Evolutionary conservation across 495 filamentous ascomycete species (phyloP).

Genomic region (Xylaria curta): DNA sequence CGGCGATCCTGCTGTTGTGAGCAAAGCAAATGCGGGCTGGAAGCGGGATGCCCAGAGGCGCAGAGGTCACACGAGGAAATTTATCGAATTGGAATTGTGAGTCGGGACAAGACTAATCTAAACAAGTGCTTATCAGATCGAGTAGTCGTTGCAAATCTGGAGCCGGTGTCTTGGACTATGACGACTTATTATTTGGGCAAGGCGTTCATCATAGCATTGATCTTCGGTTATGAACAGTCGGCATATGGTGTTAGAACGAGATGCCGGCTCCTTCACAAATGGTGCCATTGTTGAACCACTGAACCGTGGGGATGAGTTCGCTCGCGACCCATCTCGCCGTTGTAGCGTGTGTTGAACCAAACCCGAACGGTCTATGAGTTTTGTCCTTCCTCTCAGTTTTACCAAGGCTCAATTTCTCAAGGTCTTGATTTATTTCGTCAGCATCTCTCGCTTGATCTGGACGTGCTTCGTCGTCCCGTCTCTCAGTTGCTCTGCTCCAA

Average conservation of each 20-base stretch:
- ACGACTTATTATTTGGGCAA: background rate
- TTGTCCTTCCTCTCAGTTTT: conserved; percentile 39
- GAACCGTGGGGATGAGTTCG: conserved; percentile 57
- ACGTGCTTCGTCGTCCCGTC: conserved; percentile 25
- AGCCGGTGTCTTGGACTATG: background rate
- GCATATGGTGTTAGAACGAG: conserved; percentile 25
- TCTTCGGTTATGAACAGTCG: background rate
- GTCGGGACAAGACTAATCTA: background rate
- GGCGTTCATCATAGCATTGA: background rate
- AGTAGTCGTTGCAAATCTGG: background rate
- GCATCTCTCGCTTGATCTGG: conserved; percentile 25
- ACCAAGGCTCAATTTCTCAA: conserved; percentile 37
- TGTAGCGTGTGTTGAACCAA: conserved; percentile 70
- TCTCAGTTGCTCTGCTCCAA: conserved; percentile 17
- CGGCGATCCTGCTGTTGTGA: background rate
- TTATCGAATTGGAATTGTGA: background rate
- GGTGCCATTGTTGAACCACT: conserved; percentile 59
- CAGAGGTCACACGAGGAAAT: conserved; percentile 7
- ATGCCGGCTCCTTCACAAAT: conserved; percentile 59
- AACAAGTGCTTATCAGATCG: background rate
- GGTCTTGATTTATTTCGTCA: conserved; percentile 1
- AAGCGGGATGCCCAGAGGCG: background rate
- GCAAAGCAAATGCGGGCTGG: background rate
- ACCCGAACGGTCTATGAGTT: conserved; percentile 54
- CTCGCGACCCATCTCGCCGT: conserved; percentile 78